Conservation (phyloP, 495 filamentous ascomycete genomes). For the Trichoderma erinaceum region DNA sequence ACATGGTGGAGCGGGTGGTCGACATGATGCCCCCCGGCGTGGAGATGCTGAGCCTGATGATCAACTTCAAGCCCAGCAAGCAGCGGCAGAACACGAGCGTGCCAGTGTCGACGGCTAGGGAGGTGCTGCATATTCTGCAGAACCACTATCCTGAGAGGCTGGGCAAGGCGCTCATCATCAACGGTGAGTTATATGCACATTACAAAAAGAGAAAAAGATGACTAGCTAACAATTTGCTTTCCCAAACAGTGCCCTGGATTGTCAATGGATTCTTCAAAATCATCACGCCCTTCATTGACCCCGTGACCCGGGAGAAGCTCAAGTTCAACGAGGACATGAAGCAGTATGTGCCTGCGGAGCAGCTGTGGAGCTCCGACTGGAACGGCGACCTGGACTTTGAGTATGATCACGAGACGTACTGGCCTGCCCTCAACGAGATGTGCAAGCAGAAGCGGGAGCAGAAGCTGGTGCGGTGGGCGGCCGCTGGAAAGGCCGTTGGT, state of each 20-base stretch:
- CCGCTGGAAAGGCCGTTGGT: conserved; percentile 70
- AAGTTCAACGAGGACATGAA: conserved; percentile 87
- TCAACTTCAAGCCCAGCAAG: conserved; percentile 72
- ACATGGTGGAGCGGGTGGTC: conserved; percentile 85
- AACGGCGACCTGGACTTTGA: conserved; percentile 68
- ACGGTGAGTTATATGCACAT: conserved; percentile 50
- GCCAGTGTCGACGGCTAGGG: conserved; percentile 64
- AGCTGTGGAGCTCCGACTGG: conserved; percentile 63
- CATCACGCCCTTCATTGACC: conserved; percentile 94
- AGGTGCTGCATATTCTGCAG: conserved; percentile 82
- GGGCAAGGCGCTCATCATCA: conserved; percentile 81
- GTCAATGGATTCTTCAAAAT: conserved; percentile 90
- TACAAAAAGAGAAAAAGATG: not conserved
- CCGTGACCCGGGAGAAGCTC: conserved; percentile 81
- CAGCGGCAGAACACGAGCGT: conserved; percentile 70
- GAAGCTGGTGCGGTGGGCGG: conserved; percentile 64
- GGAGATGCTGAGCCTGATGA: conserved; percentile 76
- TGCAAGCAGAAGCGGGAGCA: conserved; percentile 54
- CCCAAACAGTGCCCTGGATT: conserved; percentile 67
- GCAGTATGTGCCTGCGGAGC: conserved; percentile 66
- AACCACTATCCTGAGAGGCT: conserved; percentile 90
- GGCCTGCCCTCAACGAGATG: conserved; percentile 72
- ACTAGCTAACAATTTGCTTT: not conserved
- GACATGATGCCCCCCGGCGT: conserved; percentile 81
- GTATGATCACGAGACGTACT: conserved; percentile 83